These are phyloP conservation scores for Diophrys appendiculata DNA, from an alignment of 73 alveolate species.

Conservation along the genomic window DNA sequence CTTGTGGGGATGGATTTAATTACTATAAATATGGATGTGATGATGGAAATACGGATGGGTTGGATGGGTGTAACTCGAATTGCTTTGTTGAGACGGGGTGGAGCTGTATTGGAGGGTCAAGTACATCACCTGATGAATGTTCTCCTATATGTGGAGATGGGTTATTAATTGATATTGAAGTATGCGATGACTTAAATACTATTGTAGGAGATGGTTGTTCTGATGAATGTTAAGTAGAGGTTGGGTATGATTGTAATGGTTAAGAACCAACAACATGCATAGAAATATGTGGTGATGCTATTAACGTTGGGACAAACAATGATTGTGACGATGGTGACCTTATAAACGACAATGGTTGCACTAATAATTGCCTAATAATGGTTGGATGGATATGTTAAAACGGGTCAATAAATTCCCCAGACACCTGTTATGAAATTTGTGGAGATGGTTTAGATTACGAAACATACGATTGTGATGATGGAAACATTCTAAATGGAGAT, in stretches of 20 bases:
- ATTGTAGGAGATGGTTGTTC: slow-evolving; percentile 16
- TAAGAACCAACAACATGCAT: slow-evolving; percentile 6
- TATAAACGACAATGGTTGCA: slow-evolving; percentile 17
- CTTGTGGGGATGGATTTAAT: slow-evolving; percentile 25
- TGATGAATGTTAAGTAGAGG: slow-evolving; percentile 14
- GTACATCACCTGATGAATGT: slow-evolving; percentile 8
- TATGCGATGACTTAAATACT: slow-evolving; percentile 17
- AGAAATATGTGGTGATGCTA: slow-evolving; percentile 21
- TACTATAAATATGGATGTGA: slow-evolving; percentile 12
- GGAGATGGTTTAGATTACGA: slow-evolving; percentile 50
- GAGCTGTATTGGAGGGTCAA: background rate
- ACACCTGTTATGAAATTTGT: slow-evolving; percentile 40
- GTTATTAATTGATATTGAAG: background rate
- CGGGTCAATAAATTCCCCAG: slow-evolving; percentile 15
- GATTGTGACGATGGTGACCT: slow-evolving; percentile 41
- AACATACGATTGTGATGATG: slow-evolving; percentile 47
- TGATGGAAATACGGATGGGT: slow-evolving; percentile 9
- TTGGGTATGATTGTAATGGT: slow-evolving; percentile 26
- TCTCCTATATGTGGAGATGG: slow-evolving; percentile 27
- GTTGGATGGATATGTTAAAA: slow-evolving; percentile 9
- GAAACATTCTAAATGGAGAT: slow-evolving; percentile 40
- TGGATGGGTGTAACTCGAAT: slow-evolving; percentile 40
- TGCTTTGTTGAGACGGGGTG: slow-evolving; percentile 39
- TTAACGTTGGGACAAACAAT: slow-evolving; percentile 8
- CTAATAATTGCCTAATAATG: background rate